Evolutionary conservation across 1,284 basidiomycete species (phyloP).

Genomic region (Moesziomyces parantarcticus): DNA sequence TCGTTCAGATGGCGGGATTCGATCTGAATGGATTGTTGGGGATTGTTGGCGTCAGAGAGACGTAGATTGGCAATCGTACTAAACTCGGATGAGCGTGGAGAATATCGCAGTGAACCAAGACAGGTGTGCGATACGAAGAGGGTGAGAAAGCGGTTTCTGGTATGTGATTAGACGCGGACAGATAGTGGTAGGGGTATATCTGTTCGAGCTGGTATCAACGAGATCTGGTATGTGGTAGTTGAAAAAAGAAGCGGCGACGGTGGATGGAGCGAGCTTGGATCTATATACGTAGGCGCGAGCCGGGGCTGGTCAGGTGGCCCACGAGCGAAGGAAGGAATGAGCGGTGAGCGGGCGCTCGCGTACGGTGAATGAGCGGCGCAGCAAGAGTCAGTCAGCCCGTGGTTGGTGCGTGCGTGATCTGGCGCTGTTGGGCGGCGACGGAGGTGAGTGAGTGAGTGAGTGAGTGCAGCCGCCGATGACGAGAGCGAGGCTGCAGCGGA

Average conservation of each 20-base stretch:
- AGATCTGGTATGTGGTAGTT: slow-evolving; percentile 34
- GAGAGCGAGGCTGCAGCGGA: neutral
- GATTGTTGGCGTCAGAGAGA: too few relatives aligned
- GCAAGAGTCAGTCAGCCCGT: too few relatives aligned
- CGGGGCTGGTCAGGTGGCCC: slow-evolving; percentile 1
- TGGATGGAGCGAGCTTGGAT: neutral
- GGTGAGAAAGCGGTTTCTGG: slow-evolving; percentile 1
- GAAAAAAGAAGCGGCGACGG: neutral
- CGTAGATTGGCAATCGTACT: slow-evolving; percentile 7
- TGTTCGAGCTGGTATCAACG: slow-evolving; percentile 24
- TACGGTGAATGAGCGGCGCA: neutral
- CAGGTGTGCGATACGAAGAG: slow-evolving; percentile 34
- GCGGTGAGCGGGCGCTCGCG: neutral
- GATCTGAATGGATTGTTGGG: too few relatives aligned
- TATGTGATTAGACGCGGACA: slow-evolving; percentile 9
- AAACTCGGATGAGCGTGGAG: neutral
- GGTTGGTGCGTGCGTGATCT: too few relatives aligned
- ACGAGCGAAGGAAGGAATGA: neutral
- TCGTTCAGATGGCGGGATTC: too few relatives aligned
- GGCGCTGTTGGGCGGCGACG: too few relatives aligned
- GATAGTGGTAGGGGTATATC: slow-evolving; percentile 44
- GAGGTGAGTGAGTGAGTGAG: too few relatives aligned
- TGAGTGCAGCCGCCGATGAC: slow-evolving; percentile 4
- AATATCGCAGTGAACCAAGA: slow-evolving; percentile 45
- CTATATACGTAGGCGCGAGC: slow-evolving; percentile 29